phyloP scores from a whole-genome alignment of 2,329 filamentous ascomycete species.

The Xylariaceae sp. region DNA sequence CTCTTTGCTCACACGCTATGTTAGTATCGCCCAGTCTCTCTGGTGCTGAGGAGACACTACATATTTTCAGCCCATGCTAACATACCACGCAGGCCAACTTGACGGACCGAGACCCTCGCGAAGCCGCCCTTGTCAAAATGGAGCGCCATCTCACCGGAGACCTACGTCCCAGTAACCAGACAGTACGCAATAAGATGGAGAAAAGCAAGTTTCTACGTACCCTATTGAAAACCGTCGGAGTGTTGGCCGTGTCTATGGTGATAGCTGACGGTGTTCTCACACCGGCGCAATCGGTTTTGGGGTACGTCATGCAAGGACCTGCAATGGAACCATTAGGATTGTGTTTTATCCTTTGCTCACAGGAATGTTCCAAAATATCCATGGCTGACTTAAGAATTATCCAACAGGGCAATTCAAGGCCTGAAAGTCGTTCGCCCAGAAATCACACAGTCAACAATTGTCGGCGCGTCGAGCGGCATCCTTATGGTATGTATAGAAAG shows the following conservation, averaged over 20 bases:
- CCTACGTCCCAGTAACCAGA: conserved; percentile 46
- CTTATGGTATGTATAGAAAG: no score
- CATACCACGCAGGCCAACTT: conserved; percentile 50
- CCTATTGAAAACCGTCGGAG: conserved; percentile 59
- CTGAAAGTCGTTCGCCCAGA: conserved; percentile 55
- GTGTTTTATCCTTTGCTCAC: not conserved
- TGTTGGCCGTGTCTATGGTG: conserved; percentile 66
- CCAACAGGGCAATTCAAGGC: conserved; percentile 58
- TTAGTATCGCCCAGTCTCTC: conserved; percentile 25
- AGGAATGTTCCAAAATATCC: not conserved
- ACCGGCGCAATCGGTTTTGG: conserved; percentile 67
- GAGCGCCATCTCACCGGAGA: conserved; percentile 58
- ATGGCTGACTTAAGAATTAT: conserved; percentile 1
- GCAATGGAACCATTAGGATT: no score
- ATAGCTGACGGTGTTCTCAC: conserved; percentile 66
- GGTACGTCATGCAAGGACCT: conserved; percentile 2
- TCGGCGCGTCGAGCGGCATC: conserved; percentile 64
- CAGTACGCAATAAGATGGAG: conserved; percentile 44
- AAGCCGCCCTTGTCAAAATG: conserved; percentile 55
- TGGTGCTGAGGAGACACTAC: not conserved
- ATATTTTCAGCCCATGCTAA: not conserved
- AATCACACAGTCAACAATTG: conserved; percentile 55
- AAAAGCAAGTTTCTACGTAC: conserved; percentile 49
- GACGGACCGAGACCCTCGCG: conserved; percentile 55
- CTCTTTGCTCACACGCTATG: conserved; percentile 60